Evolutionary conservation across 495 filamentous ascomycete genomes (phyloP), one percentile per base, ranked within the genome.

Genomic region (Hyaloscypha bicolor): DNA sequence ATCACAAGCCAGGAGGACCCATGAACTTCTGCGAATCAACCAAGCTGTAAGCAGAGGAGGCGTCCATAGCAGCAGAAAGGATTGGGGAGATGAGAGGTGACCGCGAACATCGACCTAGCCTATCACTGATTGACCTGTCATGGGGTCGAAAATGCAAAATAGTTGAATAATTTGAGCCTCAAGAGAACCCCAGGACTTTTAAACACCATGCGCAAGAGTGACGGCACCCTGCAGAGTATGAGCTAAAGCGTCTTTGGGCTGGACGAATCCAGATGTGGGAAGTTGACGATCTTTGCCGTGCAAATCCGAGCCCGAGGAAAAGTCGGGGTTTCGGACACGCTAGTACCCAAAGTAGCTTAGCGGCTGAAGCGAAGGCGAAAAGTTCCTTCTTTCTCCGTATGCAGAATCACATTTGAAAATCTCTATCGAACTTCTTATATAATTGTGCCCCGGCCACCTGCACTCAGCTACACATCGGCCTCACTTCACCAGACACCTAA

Each of bases 311-410:
- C 42, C 42, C 42, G 42, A 48, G 42, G 42, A 19, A 19, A 48
- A 48, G 42, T 56, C 53, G 53, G 53, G 53, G 53, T 56, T 4
- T 9, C 53, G 53, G 53, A 8, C 3, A 32, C 53, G 53, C 53
- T 56, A 56, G 21, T 14, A 1, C 9, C 42, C 0, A 30, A 56
- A 29, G 1, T 25, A 25, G 25, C 25, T 25, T 25, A 25, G 16
- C 9, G 30, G 53, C 30, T 56, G 9, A 2, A 56, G 21, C 53
- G 53, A 12, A 9, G 22, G 53, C 53, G 19, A 32, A 56, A 56
- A 25, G 16, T 56, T 29, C 53, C 30, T 56, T 56, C 30, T 25
- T 32, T 29, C 53, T 32, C 22, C 30, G 30, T 11, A n/a, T 53
- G 4, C 19, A 11, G 19, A 29, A 11, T n/a, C 19, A 30, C 21